Percentiles rank a stretch among this genome's conserved stretches.
These are phyloP conservation scores for Auricularia sp. DNA, from an alignment of 768 basidiomycete genomes.

Conservation along the genomic window DNA sequence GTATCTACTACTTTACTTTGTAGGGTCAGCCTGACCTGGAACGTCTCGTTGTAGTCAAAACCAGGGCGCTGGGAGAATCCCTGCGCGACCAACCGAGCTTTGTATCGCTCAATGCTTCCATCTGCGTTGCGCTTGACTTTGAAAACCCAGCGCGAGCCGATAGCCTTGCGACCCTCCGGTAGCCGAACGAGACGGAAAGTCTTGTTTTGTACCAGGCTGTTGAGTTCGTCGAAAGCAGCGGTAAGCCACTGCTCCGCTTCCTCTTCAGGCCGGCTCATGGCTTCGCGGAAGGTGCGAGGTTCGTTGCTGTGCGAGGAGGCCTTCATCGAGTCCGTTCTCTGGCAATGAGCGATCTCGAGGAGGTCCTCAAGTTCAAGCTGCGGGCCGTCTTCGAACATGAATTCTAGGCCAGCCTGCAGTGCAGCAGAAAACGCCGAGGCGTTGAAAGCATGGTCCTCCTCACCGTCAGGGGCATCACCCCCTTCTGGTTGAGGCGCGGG, in stretches of 20 bases:
- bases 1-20: too few species aligned
- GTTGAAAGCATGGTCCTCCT: not conserved
- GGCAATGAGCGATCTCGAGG: not conserved
- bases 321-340: not conserved
- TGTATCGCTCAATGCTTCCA: conserved; percentile 16
- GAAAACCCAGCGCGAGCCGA: conserved; percentile 20
- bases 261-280: not conserved
- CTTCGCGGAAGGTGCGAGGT: not conserved
- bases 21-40: too few species aligned
- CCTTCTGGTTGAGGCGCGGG: not conserved
- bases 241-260: conserved; percentile 7
- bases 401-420: not conserved
- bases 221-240: conserved; percentile 14
- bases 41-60: conserved; percentile 28
- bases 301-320: not conserved
- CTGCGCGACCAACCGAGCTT: conserved; percentile 29
- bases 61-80: conserved; percentile 31
- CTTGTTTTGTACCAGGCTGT: conserved; percentile 7
- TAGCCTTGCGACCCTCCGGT: conserved; percentile 13
- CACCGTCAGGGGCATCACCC: not conserved
- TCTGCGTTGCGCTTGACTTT: conserved; percentile 15
- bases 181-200: conserved; percentile 9
- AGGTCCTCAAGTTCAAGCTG: not conserved
- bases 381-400: not conserved
- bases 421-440: too few species aligned